Base-by-base conservation (phyloP, 495 filamentous ascomycete species). In the Podospora pseudoanserina region DNA sequence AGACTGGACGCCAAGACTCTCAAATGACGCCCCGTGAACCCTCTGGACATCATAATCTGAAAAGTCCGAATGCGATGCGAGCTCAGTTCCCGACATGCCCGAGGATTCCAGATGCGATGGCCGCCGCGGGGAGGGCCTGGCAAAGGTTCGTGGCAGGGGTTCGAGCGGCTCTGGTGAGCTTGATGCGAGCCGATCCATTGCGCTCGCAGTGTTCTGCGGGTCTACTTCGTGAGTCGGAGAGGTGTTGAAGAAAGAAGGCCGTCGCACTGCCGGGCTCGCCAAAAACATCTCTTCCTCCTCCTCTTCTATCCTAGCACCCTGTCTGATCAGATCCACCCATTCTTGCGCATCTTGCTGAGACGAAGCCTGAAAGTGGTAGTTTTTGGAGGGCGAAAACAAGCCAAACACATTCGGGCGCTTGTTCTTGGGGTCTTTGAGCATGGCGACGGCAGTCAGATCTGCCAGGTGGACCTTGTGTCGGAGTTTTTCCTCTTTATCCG, bases 301-400 rank as follows among this genome's bases (percentile, higher is more conserved):
- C 70, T 96, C 93, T 68, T 93, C 91, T 57, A 94, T 89, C 56
- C 90, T 88, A 7, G 91, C 92, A 67, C 94, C 89, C 65, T 82
- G 80, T 64, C 92, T 86, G 64, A 99, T 94, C 56, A 91, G 83
- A 26, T 90, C 85, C 15, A 97, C 90, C 95, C 95, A 99, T 70
- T 91, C 90, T 60, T 91, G 86, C 18, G 92, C 91, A 70, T 97
- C 94, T 67, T 88, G 84, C 54, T 87, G 84, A 3, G 83, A 89
- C 30, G 80, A 73, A 2, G 90, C 93, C 73, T 94, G 90, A 61
- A 99, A 90, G 67, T 97, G 93, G 79, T 91, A 96, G 79, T 97
- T 97, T 66, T 90, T 90, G 5, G 92, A 89, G 0, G 93, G 91
- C 11, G 94, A 93, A 75, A 97, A 99, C n/a, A 98, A 82, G 2